Percentiles rank a stretch among this genome's conserved stretches.
These are phyloP conservation scores for Nemophila menziesii DNA, from an alignment of 257 asterid genomes.

Conservation along the genomic window DNA sequence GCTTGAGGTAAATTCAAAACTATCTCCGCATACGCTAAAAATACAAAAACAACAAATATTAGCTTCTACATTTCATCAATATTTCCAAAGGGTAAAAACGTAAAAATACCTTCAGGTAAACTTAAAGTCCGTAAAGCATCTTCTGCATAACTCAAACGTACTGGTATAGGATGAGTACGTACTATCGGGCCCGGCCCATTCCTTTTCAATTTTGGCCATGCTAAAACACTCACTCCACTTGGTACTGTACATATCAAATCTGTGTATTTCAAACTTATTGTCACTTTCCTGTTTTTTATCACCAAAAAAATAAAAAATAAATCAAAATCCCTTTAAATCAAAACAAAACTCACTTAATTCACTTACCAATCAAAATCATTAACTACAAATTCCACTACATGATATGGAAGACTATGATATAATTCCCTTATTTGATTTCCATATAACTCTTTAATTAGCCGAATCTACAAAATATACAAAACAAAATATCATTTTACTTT, in stretches of 20 bases:
- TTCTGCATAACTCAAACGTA: too few relatives aligned
- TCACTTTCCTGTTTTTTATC: too few relatives aligned
- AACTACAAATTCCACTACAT: constrained; percentile 70
- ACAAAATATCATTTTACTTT: too few relatives aligned
- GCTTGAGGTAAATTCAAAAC: constrained; percentile 66
- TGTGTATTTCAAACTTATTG: too few relatives aligned
- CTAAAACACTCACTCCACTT: too few relatives aligned
- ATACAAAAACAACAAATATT: constrained; percentile 2
- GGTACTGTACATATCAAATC: too few relatives aligned
- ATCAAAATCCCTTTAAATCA: background rate
- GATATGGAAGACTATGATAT: constrained; percentile 84
- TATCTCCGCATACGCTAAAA: constrained; percentile 85
- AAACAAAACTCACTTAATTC: background rate
- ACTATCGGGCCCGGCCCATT: too few relatives aligned
- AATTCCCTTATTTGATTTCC: constrained; percentile 91
- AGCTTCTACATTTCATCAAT: background rate
- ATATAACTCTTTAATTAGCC: constrained; percentile 82
- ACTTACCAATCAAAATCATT: constrained; percentile 74
- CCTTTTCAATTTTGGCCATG: too few relatives aligned
- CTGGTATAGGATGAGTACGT: too few relatives aligned
- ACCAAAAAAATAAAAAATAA: too few relatives aligned
- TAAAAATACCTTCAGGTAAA: too few relatives aligned
- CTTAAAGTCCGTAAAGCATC: too few relatives aligned
- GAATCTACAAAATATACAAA: constrained; percentile 44
- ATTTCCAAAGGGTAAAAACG: background rate